Percentiles rank a stretch among this genome's conserved stretches.
These are phyloP conservation scores for Talinum fruticosum DNA, from an alignment of 148 eudicot species.

Conservation along the genomic window DNA sequence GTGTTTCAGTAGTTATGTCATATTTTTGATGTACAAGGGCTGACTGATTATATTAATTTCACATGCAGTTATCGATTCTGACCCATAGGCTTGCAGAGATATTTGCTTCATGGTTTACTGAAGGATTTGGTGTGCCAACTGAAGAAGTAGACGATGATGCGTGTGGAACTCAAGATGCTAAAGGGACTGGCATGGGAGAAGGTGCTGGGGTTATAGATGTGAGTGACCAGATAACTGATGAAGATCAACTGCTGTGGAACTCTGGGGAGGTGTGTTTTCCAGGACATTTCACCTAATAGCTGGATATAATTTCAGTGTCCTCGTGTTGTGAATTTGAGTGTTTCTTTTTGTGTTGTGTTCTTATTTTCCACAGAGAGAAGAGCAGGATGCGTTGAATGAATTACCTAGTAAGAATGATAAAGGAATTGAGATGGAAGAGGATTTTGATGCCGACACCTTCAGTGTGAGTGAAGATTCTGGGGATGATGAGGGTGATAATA, in stretches of 20 bases:
- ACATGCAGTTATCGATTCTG: constrained; percentile 57
- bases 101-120: constrained; percentile 64
- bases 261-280: constrained; percentile 57
- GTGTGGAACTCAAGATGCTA: constrained; percentile 58
- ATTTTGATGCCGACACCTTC: constrained; percentile 54
- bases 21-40: neutral
- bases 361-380: constrained; percentile 55
- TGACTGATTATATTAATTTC: constrained; percentile 9
- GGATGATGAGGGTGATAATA: constrained; percentile 39
- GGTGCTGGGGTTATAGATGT: constrained; percentile 80
- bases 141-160: constrained; percentile 58
- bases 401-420: constrained; percentile 58
- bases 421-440: constrained; percentile 84
- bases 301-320: neutral
- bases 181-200: constrained; percentile 95
- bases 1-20: neutral
- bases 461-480: constrained; percentile 87
- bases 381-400: constrained; percentile 46
- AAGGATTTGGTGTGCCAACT: constrained; percentile 63
- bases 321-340: neutral
- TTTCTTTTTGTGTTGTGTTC: neutral
- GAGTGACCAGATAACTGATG: constrained; percentile 82
- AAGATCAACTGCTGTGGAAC: constrained; percentile 83
- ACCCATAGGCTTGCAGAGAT: constrained; percentile 63
- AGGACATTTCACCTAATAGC: neutral